Base-by-base conservation (phyloP, 75 land plant species). In the Cupressus sempervirens region DNA sequence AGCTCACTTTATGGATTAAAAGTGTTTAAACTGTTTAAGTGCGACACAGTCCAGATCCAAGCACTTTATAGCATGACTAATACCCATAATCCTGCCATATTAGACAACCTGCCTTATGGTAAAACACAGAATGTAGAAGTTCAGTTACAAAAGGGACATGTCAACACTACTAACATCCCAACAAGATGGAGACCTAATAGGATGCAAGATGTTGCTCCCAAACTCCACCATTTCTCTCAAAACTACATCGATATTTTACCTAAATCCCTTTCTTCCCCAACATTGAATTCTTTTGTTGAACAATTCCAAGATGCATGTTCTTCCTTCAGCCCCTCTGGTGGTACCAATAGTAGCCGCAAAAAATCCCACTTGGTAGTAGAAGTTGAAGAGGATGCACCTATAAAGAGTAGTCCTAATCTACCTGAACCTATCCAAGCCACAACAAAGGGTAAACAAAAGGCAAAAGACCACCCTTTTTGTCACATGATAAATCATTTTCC, bases 381-480 rank as follows among this genome's bases (percentile, higher is more conserved):
- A 65, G 8, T 65, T 5, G 7, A 12, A 5, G 29, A 65, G 4
- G 7, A 12, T 0, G 68, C 0, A 0, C 23, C 52, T 2, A 50
- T 50, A 0, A 50, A 50, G 0, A 11, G 1, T 10, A 12, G 52
- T 10, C 52, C 52, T 8, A 2, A 50, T 1, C 13, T 9, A 10
- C 13, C 0, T 50, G 1, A 50, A 1, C 13, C 1, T 29, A 32
- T 38, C 40, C 2, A 38, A 2, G 40, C 26, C 6, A 7, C 9
- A 29, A 5, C 3, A n/a, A 29, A 5, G 1, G 29, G 9, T 0
- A 0, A 29, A 68, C 1, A 1, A n/a, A 3, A 20, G 8, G 0
- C 0, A 0, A 23, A 1, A 0, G 9, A n/a, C 0, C 26, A 9
- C 10, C 34, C 26, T 2, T 9, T n/a, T 0, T 38, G 40, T 2